A percentile compares a stretch with the other conserved stretches of the same genome.
phyloP scores from a whole-genome alignment of 75 land plant genomes.

The Picea glauca region DNA sequence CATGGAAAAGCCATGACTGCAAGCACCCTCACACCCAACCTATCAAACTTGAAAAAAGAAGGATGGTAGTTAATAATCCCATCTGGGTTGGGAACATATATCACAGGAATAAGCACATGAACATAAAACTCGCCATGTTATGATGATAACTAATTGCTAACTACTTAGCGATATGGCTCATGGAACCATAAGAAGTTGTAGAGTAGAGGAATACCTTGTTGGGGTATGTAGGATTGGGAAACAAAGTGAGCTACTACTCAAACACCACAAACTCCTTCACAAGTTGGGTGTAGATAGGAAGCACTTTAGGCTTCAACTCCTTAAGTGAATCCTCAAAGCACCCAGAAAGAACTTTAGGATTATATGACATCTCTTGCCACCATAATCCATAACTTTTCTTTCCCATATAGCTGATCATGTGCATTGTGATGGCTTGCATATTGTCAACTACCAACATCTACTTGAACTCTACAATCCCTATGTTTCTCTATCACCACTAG shows the following conservation, averaged over 20 bases:
- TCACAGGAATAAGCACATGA: conserved; percentile 67
- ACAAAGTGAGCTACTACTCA: conserved; percentile 33
- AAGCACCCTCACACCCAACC: conserved; percentile 75
- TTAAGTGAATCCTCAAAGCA: background rate
- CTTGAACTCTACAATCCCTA: too few relatives aligned
- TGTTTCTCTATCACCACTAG: too few relatives aligned
- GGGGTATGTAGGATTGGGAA: conserved; percentile 92
- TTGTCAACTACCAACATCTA: background rate
- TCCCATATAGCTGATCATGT: conserved; percentile 67
- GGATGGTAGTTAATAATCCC: conserved; percentile 40
- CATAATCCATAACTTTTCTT: conserved; percentile 47
- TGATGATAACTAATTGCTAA: conserved; percentile 68
- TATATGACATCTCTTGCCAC: conserved; percentile 40
- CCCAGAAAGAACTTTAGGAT: too few relatives aligned
- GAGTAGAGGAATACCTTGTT: conserved; percentile 84
- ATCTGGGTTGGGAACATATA: conserved; percentile 66
- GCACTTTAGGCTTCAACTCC: conserved; percentile 67
- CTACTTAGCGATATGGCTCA: conserved; percentile 41
- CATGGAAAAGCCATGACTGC: conserved; percentile 27
- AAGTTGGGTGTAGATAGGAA: conserved; percentile 67
- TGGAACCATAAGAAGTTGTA: conserved; percentile 74
- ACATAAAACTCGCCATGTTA: conserved; percentile 84
- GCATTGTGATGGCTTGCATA: conserved; percentile 52
- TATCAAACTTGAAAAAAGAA: conserved; percentile 52
- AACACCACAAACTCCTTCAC: too few relatives aligned